Evolutionary conservation across 805 yeast species (phyloP).

Genomic region (Candida koratica): DNA sequence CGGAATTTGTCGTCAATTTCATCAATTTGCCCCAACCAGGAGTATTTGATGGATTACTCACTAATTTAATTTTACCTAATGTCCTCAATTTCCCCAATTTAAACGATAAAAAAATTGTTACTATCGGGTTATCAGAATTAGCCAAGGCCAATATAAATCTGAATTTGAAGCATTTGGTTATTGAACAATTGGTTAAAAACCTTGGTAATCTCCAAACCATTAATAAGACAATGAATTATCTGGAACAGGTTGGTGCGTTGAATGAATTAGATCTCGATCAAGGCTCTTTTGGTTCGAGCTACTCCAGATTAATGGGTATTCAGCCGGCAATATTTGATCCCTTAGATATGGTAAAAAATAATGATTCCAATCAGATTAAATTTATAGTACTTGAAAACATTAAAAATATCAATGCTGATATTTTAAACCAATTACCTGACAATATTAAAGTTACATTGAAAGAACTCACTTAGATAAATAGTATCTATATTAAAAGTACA

Average conservation of each 20-base stretch:
- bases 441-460: slow-evolving; percentile 14
- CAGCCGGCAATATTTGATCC: slow-evolving; percentile 68
- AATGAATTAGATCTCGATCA: slow-evolving; percentile 60
- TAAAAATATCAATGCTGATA: slow-evolving; percentile 23
- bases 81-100: slow-evolving; percentile 46
- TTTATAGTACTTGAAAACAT: slow-evolving; percentile 24
- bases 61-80: slow-evolving; percentile 51
- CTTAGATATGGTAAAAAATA: slow-evolving; percentile 44
- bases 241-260: slow-evolving; percentile 20
- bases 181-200: slow-evolving; percentile 33
- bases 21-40: slow-evolving; percentile 71
- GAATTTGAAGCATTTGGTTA: slow-evolving; percentile 23
- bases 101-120: slow-evolving; percentile 51
- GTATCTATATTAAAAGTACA: slow-evolving; percentile 9
- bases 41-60: slow-evolving; percentile 48
- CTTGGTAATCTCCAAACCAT: slow-evolving; percentile 28
- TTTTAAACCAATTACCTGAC: slow-evolving; percentile 25
- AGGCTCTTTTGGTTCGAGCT: slow-evolving; percentile 78
- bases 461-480: slow-evolving; percentile 1
- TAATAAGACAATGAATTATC: slow-evolving; percentile 3
- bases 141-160: slow-evolving; percentile 25
- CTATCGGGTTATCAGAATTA: slow-evolving; percentile 48
- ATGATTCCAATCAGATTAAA: slow-evolving; percentile 29
- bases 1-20: slow-evolving; percentile 53
- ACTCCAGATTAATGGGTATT: slow-evolving; percentile 67